Conservation (phyloP, 2,329 filamentous ascomycete genomes). For the Metarhizium brunneum region DNA sequence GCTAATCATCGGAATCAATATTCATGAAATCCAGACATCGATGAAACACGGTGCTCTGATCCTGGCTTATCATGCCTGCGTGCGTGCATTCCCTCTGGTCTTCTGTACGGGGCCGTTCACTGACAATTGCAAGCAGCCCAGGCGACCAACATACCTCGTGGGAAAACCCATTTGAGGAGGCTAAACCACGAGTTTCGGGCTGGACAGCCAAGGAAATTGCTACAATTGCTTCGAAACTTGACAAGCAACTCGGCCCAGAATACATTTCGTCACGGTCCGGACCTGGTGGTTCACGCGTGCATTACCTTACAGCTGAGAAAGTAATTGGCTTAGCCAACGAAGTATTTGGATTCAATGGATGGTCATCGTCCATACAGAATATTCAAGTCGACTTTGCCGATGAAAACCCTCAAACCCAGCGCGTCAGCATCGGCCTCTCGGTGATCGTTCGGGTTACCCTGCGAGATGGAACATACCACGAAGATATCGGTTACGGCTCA, state of each 20-base stretch:
- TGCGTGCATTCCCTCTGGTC: constrained; percentile 19
- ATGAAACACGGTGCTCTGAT: constrained; percentile 6
- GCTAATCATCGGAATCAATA: background rate
- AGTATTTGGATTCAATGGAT: constrained; percentile 94
- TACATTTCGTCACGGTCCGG: constrained; percentile 85
- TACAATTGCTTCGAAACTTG: constrained; percentile 73
- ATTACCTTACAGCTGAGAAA: constrained; percentile 94
- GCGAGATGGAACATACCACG: constrained; percentile 90
- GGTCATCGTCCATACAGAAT: constrained; percentile 92
- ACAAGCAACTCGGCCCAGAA: constrained; percentile 91
- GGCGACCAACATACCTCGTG: constrained; percentile 54
- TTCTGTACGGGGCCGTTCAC: constrained; percentile 2
- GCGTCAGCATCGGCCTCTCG: constrained; percentile 76
- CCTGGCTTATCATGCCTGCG: constrained; percentile 31
- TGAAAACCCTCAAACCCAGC: constrained; percentile 67
- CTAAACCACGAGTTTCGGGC: constrained; percentile 57
- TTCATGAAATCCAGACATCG: constrained; percentile 13
- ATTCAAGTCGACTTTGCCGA: constrained; percentile 95
- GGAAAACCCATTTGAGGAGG: constrained; percentile 75
- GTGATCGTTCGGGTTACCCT: constrained; percentile 87
- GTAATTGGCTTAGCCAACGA: constrained; percentile 92
- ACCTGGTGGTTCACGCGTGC: constrained; percentile 74
- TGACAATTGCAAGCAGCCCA: constrained; percentile 36
- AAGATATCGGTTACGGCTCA: constrained; percentile 94
- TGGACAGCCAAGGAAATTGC: constrained; percentile 90